Evolutionary conservation across 345 rosid genomes (phyloP).

Genomic region (Viola odorata): DNA sequence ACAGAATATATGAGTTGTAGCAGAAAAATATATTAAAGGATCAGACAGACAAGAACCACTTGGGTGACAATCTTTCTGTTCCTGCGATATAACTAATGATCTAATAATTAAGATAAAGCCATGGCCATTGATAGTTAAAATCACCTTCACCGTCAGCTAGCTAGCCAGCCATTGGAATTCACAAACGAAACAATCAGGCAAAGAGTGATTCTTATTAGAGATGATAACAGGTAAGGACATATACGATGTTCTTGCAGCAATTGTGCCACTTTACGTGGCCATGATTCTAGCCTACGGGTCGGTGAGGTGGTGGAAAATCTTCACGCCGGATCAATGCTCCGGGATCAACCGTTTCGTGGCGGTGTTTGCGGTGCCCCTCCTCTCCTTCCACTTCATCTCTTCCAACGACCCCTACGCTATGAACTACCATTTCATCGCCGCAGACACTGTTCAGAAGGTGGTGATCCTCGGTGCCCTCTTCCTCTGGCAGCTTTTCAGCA

Average conservation of each 20-base stretch:
- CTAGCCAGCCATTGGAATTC: too few relatives aligned
- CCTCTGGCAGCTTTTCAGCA: slow-evolving; percentile 59
- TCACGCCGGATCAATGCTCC: slow-evolving; percentile 80
- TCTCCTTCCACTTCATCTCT: slow-evolving; percentile 83
- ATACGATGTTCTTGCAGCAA: slow-evolving; percentile 75
- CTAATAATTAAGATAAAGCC: too few relatives aligned
- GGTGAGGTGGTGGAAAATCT: slow-evolving; percentile 88
- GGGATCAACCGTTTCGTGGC: slow-evolving; percentile 88
- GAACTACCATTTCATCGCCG: slow-evolving; percentile 82
- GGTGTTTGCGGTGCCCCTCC: slow-evolving; percentile 74
- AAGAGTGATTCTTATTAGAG: background rate
- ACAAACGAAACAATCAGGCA: background rate
- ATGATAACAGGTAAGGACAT: slow-evolving; percentile 75
- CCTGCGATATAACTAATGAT: background rate
- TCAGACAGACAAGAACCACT: too few relatives aligned
- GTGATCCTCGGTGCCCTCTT: slow-evolving; percentile 63
- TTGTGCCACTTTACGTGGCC: slow-evolving; percentile 77
- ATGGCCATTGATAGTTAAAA: background rate
- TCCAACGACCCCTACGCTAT: slow-evolving; percentile 64
- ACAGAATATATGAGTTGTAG: too few relatives aligned
- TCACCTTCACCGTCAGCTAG: background rate
- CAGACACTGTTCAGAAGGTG: slow-evolving; percentile 70
- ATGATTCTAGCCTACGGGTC: slow-evolving; percentile 86
- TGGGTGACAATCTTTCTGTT: too few relatives aligned
- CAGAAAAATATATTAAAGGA: too few relatives aligned